phyloP scores from a whole-genome alignment of 257 asterid genomes.

The Capsicum chinense region DNA sequence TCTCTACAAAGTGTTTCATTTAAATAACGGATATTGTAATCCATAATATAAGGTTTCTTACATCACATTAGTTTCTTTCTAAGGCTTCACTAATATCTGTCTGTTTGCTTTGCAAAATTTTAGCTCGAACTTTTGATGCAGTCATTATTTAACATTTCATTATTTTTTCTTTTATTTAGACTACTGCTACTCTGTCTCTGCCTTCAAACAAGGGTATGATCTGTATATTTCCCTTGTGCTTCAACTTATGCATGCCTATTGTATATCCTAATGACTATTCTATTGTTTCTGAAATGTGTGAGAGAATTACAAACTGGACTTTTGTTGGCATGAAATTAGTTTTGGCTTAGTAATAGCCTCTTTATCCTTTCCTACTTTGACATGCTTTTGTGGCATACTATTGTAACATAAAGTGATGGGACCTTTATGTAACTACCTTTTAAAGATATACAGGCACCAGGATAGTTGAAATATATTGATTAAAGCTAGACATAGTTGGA shows the following conservation, averaged over 20 bases:
- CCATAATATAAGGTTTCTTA: background rate
- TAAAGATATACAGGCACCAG: too few species aligned
- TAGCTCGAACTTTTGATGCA: constrained; percentile 98
- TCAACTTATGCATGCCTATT: background rate
- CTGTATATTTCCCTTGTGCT: too few species aligned
- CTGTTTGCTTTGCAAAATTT: constrained; percentile 69
- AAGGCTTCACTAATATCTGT: background rate
- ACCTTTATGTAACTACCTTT: constrained; percentile 34
- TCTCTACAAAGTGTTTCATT: background rate
- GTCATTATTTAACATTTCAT: constrained; percentile 49
- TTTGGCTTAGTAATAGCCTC: constrained; percentile 3
- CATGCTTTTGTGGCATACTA: constrained; percentile 1
- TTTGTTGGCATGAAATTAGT: background rate
- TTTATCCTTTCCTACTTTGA: background rate
- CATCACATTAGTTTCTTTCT: constrained; percentile 15
- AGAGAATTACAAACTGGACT: background rate
- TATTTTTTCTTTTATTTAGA: too few species aligned
- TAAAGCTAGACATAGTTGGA: background rate
- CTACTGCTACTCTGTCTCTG: too few species aligned
- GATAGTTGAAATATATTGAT: background rate
- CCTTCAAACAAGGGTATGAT: too few species aligned
- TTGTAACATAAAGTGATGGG: constrained; percentile 51
- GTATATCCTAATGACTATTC: background rate
- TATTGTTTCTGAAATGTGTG: constrained; percentile 9
- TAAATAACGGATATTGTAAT: constrained; percentile 11